These are phyloP conservation scores for Piloderma croceum DNA, from an alignment of 768 basidiomycete genomes.

Conservation along the genomic window DNA sequence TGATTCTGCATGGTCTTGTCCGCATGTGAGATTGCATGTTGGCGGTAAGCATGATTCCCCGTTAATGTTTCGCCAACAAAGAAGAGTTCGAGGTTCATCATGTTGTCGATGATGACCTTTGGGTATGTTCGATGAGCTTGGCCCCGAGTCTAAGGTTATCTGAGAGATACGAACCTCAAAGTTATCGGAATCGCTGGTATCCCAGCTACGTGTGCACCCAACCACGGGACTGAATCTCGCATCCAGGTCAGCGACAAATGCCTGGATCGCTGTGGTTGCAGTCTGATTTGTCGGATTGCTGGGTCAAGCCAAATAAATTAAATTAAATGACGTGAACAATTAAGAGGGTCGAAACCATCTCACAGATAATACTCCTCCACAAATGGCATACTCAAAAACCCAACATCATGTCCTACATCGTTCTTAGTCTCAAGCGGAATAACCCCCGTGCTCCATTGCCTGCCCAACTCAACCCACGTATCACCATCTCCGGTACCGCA, in stretches of 20 bases:
- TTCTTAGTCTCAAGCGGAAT: constrained; percentile 44
- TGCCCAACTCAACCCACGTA: constrained; percentile 50
- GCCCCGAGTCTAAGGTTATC: not conserved
- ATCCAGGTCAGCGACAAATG: constrained; percentile 53
- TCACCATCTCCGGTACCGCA: constrained; percentile 39
- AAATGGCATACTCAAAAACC: constrained; percentile 68
- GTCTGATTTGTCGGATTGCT: constrained; percentile 56
- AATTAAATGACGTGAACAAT: not conserved
- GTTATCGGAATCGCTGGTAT: constrained; percentile 50
- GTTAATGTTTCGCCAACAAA: no score
- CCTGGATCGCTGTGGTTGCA: constrained; percentile 48
- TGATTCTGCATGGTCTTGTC: constrained; percentile 65
- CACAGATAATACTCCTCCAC: constrained; percentile 55
- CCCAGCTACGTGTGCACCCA: constrained; percentile 70
- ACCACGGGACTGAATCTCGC: constrained; percentile 52
- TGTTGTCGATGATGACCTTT: constrained; percentile 72
- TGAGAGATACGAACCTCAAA: constrained; percentile 43
- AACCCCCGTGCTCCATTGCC: constrained; percentile 47
- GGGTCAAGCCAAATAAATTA: no score
- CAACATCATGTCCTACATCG: constrained; percentile 60
- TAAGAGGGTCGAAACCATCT: constrained; percentile 13
- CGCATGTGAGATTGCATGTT: constrained; percentile 61
- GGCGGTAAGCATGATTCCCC: constrained; percentile 49
- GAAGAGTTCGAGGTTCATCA: constrained; percentile 77
- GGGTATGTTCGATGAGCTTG: not conserved